Conservation (phyloP, 2,329 filamentous ascomycete species). For the Beauveria brongniartii region DNA sequence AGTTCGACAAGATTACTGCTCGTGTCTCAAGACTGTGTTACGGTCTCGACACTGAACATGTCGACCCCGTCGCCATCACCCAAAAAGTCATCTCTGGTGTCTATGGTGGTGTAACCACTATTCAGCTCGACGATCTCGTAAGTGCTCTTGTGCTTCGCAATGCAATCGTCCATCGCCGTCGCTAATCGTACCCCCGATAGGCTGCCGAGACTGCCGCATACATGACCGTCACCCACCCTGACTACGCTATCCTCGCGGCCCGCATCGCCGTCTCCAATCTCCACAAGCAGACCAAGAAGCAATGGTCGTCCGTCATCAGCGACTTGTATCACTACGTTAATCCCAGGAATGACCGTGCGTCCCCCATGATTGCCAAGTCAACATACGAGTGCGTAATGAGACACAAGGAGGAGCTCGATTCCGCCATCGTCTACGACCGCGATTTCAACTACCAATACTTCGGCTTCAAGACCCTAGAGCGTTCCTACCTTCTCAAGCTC, state of each 20-base stretch:
- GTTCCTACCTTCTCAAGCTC: constrained; percentile 93
- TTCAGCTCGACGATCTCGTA: constrained; percentile 95
- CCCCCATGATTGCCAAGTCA: constrained; percentile 90
- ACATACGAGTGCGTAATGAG: constrained; percentile 92
- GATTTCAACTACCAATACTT: constrained; percentile 99
- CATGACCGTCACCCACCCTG: constrained; percentile 98
- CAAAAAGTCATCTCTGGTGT: constrained; percentile 99
- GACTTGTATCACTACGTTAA: constrained; percentile 96
- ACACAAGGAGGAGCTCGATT: constrained; percentile 95
- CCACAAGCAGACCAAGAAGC: constrained; percentile 99
- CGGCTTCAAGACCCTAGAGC: constrained; percentile 97
- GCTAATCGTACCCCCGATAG: constrained; percentile 37
- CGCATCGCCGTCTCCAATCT: constrained; percentile 99
- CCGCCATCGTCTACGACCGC: constrained; percentile 96
- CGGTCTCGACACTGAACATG: constrained; percentile 86
- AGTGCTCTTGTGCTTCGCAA: constrained; percentile 27
- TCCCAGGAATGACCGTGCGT: constrained; percentile 73
- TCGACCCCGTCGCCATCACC: constrained; percentile 95
- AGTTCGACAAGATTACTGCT: constrained; percentile 99
- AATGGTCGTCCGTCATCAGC: constrained; percentile 90
- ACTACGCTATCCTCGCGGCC: constrained; percentile 96
- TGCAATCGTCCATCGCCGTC: no score
- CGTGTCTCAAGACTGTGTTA: constrained; percentile 97
- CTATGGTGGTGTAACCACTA: constrained; percentile 93
- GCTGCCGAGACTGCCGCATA: constrained; percentile 98